A percentile compares a stretch with the other conserved stretches of the same genome.
phyloP scores from a whole-genome alignment of 768 basidiomycete genomes.

The Leccinum boreale region DNA sequence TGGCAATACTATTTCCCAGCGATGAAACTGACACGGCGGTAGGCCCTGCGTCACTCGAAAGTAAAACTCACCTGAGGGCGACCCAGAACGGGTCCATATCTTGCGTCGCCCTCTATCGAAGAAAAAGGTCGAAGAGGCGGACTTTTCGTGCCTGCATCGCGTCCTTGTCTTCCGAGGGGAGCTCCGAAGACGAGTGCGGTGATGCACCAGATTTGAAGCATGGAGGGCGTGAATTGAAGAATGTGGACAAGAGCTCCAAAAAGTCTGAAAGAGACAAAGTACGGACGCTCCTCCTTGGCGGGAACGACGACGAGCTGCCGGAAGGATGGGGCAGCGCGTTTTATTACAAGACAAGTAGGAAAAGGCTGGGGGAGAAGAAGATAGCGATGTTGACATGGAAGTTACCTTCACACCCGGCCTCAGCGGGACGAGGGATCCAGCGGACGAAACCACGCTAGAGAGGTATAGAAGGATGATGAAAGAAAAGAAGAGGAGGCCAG shows the following conservation, averaged over 20 bases:
- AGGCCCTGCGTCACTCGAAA: slow-evolving; percentile 97
- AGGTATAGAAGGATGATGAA: slow-evolving; percentile 85
- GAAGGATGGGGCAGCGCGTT: slow-evolving; percentile 75
- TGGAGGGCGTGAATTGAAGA: slow-evolving; percentile 7
- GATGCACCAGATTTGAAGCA: not conserved
- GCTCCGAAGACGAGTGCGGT: slow-evolving; percentile 33
- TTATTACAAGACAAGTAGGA: slow-evolving; percentile 12
- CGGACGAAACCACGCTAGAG: slow-evolving; percentile 83
- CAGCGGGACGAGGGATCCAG: slow-evolving; percentile 46
- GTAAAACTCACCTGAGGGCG: slow-evolving; percentile 97
- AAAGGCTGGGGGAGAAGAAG: slow-evolving; percentile 22
- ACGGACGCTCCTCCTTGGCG: slow-evolving; percentile 70
- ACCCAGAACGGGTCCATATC: slow-evolving; percentile 77
- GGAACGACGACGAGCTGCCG: slow-evolving; percentile 63
- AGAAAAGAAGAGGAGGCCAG: slow-evolving; percentile 69
- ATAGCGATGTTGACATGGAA: slow-evolving; percentile 77
- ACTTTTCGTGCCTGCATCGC: slow-evolving; percentile 81
- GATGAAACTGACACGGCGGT: not conserved
- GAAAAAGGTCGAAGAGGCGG: slow-evolving; percentile 87
- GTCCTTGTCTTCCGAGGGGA: slow-evolving; percentile 59
- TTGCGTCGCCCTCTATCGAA: slow-evolving; percentile 75
- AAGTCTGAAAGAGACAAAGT: slow-evolving; percentile 63
- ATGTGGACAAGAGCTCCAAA: slow-evolving; percentile 24
- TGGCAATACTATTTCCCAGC: not conserved
- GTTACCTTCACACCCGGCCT: slow-evolving; percentile 93